These are phyloP conservation scores for Monosporascus sp. DNA, from an alignment of 2,329 filamentous ascomycete genomes.

Conservation along the genomic window DNA sequence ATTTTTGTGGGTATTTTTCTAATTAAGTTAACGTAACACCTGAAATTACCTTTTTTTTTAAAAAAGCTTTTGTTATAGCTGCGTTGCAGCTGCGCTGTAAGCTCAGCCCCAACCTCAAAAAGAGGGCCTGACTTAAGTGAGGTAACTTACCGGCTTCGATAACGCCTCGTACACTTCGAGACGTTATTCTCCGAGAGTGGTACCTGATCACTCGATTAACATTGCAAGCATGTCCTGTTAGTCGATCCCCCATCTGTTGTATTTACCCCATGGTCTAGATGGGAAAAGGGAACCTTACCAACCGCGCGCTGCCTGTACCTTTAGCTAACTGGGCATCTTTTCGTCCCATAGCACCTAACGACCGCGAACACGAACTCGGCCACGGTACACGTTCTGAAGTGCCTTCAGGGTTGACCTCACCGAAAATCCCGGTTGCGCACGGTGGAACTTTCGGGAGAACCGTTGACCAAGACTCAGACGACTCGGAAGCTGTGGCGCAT, in stretches of 20 bases:
- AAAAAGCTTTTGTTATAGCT: too few species aligned
- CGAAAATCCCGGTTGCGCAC: slow-evolving; percentile 24
- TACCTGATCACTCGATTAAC: background rate
- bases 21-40: too few species aligned
- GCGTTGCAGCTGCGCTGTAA: too few species aligned
- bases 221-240: slow-evolving; percentile 12
- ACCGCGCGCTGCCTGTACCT: background rate
- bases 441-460: slow-evolving; percentile 11
- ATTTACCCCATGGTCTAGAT: background rate
- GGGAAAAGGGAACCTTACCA: background rate
- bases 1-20: too few species aligned
- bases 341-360: slow-evolving; percentile 10
- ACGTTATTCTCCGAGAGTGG: too few species aligned
- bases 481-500: slow-evolving; percentile 28
- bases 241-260: slow-evolving; percentile 1
- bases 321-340: background rate
- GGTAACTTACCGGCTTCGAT: too few species aligned
- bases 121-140: too few species aligned
- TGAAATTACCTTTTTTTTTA: too few species aligned
- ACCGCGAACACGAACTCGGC: background rate
- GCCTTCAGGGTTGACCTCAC: slow-evolving; percentile 27
- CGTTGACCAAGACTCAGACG: slow-evolving; percentile 31
- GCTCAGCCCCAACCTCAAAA: too few species aligned
- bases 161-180: too few species aligned
- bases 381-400: slow-evolving; percentile 12